Evolutionary conservation across 129 eudicot species (phyloP), one percentile per base, ranked within the genome.

Genomic region (Smallanthus sonchifolius): DNA sequence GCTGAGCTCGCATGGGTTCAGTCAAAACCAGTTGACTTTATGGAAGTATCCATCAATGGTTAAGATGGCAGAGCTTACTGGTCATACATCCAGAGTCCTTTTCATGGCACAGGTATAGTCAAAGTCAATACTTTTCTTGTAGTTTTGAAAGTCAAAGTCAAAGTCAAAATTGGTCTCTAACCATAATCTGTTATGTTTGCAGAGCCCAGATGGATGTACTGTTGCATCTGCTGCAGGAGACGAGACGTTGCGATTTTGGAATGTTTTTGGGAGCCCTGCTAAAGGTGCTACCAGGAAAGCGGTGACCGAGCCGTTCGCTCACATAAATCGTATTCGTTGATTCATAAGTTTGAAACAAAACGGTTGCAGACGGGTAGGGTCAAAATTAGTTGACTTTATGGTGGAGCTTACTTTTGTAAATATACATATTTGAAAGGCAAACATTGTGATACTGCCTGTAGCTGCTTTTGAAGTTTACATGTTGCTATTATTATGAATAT

Each of bases 31-130:
- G 87, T 82, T 94, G 39, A 88, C 93, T 37, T 80, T 94, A 3
- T 94, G 99, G 99, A 94, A 91, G 76, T 94, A 94, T 62, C 99
- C 99, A 0, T 94, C 99, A 0, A 94, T 94, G 99, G 96, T 86
- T 40, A 94, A 91, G 75, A 80, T 87, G 67, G 96, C 97, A 0
- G 99, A 91, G 86, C 91, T 88, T 35, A 88, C 96, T 7, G 97
- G 99, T 34, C 99, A 90, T 70, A 94, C 96, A 5, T 94, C 97
- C 3, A 85, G 97, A 73, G 97, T 88, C 47, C 90, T 94, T 72
- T 88, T 64, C 82, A 90, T 94, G 97, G 85, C 93, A 57, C 97
- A 83, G 94, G 90, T 85, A 83, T 8, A 36, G 38, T n/a, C n/a
- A n/a, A n/a, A n/a, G n/a, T 24, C 30, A 24, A 24, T 24, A 24